Evolutionary conservation across 257 asterid genomes (phyloP).

Genomic region (Datura wrightii): DNA sequence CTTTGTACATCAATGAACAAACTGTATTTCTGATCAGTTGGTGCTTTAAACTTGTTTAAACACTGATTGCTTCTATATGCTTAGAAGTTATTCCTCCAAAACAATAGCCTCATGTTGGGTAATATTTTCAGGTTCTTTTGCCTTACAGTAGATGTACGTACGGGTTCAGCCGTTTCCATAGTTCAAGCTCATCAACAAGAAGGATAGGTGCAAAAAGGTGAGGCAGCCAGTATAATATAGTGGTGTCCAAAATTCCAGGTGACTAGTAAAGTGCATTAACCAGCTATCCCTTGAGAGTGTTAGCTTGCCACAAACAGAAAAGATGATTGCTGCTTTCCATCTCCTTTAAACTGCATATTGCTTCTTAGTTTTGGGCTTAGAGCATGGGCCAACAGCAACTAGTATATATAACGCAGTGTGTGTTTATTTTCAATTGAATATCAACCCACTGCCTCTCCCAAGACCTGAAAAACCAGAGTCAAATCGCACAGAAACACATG

Average conservation of each 20-base stretch:
- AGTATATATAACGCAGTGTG: not conserved
- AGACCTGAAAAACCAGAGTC: not conserved
- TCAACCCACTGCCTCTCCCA: slow-evolving; percentile 1
- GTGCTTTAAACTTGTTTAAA: not conserved
- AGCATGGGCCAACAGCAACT: not conserved
- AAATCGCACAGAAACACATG: not conserved
- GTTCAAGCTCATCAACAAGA: not conserved
- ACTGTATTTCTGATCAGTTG: not conserved
- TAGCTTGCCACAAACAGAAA: not conserved
- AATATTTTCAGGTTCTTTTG: not conserved
- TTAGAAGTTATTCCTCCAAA: not conserved
- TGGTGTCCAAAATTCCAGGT: not conserved
- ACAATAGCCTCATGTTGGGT: not conserved
- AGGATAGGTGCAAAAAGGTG: slow-evolving; percentile 2
- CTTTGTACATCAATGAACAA: not conserved
- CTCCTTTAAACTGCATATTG: not conserved
- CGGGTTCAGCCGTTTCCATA: not conserved
- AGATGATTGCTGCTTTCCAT: not conserved
- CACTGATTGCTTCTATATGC: not conserved
- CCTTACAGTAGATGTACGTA: not conserved
- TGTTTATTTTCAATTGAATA: not conserved
- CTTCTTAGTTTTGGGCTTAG: not conserved
- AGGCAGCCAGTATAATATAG: not conserved
- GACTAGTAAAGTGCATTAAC: not conserved
- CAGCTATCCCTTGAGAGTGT: not conserved